Evolutionary conservation across 2,329 filamentous ascomycete species (phyloP).

Genomic region (Tolypocladium pustulatum): DNA sequence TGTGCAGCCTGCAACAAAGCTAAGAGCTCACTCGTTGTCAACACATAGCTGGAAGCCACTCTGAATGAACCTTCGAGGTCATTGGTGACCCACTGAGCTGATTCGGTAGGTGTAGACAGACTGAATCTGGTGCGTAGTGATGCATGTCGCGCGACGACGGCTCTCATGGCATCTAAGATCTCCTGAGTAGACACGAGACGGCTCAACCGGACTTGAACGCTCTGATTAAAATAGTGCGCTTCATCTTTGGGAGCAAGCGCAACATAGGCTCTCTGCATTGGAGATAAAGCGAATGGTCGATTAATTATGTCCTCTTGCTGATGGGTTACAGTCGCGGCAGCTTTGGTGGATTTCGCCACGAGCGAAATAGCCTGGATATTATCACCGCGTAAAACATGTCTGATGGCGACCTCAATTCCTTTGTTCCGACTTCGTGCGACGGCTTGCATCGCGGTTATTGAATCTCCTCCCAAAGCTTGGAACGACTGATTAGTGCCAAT

Average conservation of each 20-base stretch:
- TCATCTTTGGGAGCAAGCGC: not conserved
- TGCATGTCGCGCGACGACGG: not conserved
- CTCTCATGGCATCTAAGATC: not conserved
- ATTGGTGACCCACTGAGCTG: not conserved
- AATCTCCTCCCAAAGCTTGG: not conserved
- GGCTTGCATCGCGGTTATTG: not conserved
- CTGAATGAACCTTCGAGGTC: not conserved
- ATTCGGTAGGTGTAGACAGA: not conserved
- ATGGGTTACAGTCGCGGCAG: not conserved
- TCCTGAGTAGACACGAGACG: not conserved
- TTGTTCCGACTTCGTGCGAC: not conserved
- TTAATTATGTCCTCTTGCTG: not conserved
- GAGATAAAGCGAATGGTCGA: not conserved
- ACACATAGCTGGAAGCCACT: not conserved
- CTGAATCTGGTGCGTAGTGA: not conserved
- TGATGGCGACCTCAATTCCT: not conserved
- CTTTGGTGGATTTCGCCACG: not conserved
- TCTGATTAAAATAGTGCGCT: not conserved
- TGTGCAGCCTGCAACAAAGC: not conserved
- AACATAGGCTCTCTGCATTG: not conserved
- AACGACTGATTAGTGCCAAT: not conserved
- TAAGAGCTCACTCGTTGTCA: not conserved
- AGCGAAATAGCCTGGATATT: not conserved
- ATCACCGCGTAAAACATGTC: not conserved
- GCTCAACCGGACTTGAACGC: not conserved